phyloP scores from a whole-genome alignment of 768 basidiomycete genomes.

The Amanita fuliginea region DNA sequence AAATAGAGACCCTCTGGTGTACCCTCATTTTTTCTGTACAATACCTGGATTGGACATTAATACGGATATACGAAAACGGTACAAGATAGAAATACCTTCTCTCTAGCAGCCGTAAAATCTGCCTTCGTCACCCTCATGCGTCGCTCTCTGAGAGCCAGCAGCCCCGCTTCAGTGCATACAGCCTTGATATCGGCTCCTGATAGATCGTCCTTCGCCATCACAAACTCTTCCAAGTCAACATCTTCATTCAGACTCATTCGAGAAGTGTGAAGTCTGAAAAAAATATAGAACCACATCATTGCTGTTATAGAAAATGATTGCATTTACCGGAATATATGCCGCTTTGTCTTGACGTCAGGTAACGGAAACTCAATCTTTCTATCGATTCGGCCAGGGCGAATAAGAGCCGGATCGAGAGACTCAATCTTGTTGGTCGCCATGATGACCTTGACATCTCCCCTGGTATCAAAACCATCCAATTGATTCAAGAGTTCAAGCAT shows the following conservation, averaged over 20 bases:
- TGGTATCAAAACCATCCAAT: constrained; percentile 97
- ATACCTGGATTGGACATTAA: constrained; percentile 32
- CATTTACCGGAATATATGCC: constrained; percentile 87
- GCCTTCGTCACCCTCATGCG: constrained; percentile 90
- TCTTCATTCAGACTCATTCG: constrained; percentile 86
- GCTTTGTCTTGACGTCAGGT: constrained; percentile 97
- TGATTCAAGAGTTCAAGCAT: constrained; percentile 99
- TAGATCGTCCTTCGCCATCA: constrained; percentile 91
- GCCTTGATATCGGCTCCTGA: constrained; percentile 99
- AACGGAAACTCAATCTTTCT: constrained; percentile 98
- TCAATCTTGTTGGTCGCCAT: constrained; percentile 99
- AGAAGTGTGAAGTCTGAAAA: constrained; percentile 71
- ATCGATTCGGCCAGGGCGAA: constrained; percentile 97
- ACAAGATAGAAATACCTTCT: constrained; percentile 54
- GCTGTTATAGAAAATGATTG: not conserved
- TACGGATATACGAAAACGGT: not conserved
- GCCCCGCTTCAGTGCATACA: constrained; percentile 96
- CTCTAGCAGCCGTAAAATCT: constrained; percentile 84
- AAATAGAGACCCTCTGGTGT: constrained; percentile 85
- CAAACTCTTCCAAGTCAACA: constrained; percentile 92
- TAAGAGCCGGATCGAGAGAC: constrained; percentile 92
- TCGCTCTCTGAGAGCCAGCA: constrained; percentile 88
- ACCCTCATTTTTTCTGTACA: constrained; percentile 97
- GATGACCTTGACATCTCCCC: constrained; percentile 99
- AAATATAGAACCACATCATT: constrained; percentile 6